These are phyloP conservation scores for Fomitopsis betulina DNA, from an alignment of 1,284 basidiomycete genomes.

Conservation along the genomic window DNA sequence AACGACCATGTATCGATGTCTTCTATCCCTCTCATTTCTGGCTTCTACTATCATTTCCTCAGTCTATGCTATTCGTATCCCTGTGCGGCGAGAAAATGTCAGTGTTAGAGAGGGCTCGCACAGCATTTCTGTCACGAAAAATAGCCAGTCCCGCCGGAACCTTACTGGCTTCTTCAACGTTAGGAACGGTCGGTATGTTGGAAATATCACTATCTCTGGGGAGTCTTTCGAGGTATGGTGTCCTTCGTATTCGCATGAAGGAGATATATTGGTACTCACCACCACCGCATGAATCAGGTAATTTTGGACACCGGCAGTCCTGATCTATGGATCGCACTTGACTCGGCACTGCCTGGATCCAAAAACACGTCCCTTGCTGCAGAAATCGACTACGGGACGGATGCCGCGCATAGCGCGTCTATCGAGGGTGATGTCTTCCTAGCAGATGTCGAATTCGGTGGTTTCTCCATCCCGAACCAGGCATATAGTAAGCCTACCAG, in stretches of 20 bases:
- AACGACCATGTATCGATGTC: background rate
- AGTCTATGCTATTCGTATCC: background rate
- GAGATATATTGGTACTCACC: background rate
- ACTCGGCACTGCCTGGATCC: background rate
- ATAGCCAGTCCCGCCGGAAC: background rate
- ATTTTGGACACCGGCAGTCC: conserved; percentile 9
- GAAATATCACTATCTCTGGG: background rate
- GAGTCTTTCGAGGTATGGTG: conserved; percentile 1
- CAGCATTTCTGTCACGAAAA: background rate
- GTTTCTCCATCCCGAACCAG: conserved; percentile 4
- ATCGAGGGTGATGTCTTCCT: background rate
- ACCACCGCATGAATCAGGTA: background rate
- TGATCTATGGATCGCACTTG: conserved; percentile 4
- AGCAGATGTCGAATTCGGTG: background rate
- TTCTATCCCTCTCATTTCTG: background rate
- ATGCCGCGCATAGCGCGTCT: background rate
- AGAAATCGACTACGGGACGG: conserved; percentile 1
- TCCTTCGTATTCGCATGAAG: background rate
- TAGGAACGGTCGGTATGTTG: conserved; percentile 1
- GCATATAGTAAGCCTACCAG: background rate
- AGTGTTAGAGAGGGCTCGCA: background rate
- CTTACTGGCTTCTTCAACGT: conserved; percentile 2
- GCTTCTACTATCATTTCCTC: background rate
- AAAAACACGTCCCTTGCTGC: conserved; percentile 3
- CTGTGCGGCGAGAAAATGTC: background rate